Percentiles rank a stretch among this genome's conserved stretches.
phyloP scores from a whole-genome alignment of 2,329 filamentous ascomycete species.

The Didymella segeticola region DNA sequence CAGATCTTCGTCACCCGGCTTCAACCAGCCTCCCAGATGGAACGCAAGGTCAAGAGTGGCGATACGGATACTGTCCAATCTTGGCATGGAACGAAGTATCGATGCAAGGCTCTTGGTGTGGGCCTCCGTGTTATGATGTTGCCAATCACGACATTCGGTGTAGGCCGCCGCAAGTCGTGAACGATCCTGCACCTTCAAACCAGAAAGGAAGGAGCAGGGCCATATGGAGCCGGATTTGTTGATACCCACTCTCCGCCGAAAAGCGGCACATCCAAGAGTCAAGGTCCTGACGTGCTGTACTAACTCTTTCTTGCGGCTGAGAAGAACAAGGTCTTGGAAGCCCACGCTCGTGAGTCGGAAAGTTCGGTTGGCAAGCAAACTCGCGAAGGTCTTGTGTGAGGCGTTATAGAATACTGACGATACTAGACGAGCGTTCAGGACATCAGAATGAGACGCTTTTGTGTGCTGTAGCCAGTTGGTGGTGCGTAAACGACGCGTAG shows the following conservation, averaged over 20 bases:
- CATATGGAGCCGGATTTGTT: neutral
- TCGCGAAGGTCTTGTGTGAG: slow-evolving; percentile 5
- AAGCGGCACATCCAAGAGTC: slow-evolving; percentile 3
- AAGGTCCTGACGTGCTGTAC: neutral
- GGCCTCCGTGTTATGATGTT: neutral
- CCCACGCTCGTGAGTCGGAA: slow-evolving; percentile 13
- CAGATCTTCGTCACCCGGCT: neutral
- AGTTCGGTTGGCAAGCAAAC: slow-evolving; percentile 5
- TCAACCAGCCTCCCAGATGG: slow-evolving; percentile 5
- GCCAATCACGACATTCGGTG: neutral
- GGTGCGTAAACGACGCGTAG: neutral
- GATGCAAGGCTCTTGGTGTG: neutral
- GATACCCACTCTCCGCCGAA: neutral
- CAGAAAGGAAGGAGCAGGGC: neutral
- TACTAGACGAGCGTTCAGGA: slow-evolving; percentile 2
- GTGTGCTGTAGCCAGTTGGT: neutral
- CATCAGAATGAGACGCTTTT: neutral
- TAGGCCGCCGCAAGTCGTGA: neutral
- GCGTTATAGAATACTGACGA: neutral
- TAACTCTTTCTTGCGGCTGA: neutral
- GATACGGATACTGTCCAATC: neutral
- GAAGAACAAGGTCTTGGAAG: neutral
- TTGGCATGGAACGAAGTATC: neutral
- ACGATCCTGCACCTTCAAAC: neutral
- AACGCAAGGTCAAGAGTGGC: neutral